Evolutionary conservation across 2,329 filamentous ascomycete species (phyloP), one percentile per base, ranked within the genome.

Genomic region (Chrysoporthe austroafricana): DNA sequence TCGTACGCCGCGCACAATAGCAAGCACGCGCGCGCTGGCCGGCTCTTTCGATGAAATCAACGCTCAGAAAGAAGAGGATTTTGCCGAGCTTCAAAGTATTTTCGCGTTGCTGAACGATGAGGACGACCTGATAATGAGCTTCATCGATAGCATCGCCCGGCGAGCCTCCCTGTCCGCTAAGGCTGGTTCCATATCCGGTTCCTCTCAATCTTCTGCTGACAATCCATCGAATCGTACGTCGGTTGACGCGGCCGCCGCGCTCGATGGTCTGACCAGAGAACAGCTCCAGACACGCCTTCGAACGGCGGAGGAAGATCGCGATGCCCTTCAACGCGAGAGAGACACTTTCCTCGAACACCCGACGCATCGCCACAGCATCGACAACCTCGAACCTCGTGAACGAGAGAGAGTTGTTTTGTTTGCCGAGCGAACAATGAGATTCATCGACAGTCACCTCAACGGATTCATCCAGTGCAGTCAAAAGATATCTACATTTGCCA

Each of bases 221-320:
- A 13, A 32, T 14, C 21, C 42, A 9, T 4, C 43, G 6, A 34
- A 46, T 48, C 39, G 42, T 5, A 16, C 43, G 26, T 46, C 59
- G 16, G 21, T 8, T 1, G 8, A 13, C 13, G 32, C 59, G 6
- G 57, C 34, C 7, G 54, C 32, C 54, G 9, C 54, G 3, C 18
- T 32, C 1, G 54, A 57, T 1, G 18, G 13, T n/a, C n/a, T 32
- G 14, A 61, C 59, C 21, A 48, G 32, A 7, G 14, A 61, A 46
- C 59, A 61, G 42, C 42, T 61, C 6, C 42, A 21, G 59, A 34
- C 59, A 34, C 39, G 59, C 39, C 59, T 61, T 14, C 43, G 59
- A 14, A 48, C 26, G 13, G 26, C 32, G 4, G 26, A 46, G 26
- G 43, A 48, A 18, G 42, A 61, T 26, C 42, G 42, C 13, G 43